These are phyloP conservation scores for Heracleum sosnowskyi DNA, from an alignment of 129 eudicot genomes.

Conservation along the genomic window DNA sequence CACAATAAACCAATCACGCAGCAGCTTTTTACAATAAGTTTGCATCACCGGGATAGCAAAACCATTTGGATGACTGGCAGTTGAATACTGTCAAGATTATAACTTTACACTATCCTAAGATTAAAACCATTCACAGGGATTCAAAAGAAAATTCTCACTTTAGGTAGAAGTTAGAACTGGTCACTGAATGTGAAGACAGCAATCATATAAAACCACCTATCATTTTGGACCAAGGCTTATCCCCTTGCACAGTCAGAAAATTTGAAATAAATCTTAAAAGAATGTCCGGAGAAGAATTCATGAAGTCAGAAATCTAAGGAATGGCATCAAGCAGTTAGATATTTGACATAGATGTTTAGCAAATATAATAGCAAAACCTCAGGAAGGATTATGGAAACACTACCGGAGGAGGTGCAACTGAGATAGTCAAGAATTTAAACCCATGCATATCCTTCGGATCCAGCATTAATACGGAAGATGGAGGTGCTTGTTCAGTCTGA, in stretches of 20 bases:
- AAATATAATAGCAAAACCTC: conserved; percentile 13
- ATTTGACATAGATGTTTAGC: neutral
- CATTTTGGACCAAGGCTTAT: neutral
- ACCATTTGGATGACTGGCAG: neutral
- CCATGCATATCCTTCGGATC: conserved; percentile 72
- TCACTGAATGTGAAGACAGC: neutral
- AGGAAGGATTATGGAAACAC: conserved; percentile 10
- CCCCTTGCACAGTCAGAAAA: neutral
- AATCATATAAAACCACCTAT: neutral
- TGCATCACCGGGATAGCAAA: neutral
- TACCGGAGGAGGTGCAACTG: conserved; percentile 99
- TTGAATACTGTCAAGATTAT: neutral
- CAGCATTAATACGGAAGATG: conserved; percentile 86
- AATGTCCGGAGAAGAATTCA: neutral
- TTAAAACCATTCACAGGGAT: neutral
- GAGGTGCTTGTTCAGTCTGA: conserved; percentile 96
- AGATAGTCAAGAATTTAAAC: conserved; percentile 80
- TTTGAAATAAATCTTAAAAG: neutral
- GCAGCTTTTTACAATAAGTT: neutral
- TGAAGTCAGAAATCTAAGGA: neutral
- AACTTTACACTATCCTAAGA: neutral
- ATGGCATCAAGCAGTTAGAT: neutral
- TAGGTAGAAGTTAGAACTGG: neutral
- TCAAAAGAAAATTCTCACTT: neutral
- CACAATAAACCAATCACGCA: neutral